Evolutionary conservation across 805 yeast genomes (phyloP).

Genomic region (Sugiyamaella boreocaroliniensis): DNA sequence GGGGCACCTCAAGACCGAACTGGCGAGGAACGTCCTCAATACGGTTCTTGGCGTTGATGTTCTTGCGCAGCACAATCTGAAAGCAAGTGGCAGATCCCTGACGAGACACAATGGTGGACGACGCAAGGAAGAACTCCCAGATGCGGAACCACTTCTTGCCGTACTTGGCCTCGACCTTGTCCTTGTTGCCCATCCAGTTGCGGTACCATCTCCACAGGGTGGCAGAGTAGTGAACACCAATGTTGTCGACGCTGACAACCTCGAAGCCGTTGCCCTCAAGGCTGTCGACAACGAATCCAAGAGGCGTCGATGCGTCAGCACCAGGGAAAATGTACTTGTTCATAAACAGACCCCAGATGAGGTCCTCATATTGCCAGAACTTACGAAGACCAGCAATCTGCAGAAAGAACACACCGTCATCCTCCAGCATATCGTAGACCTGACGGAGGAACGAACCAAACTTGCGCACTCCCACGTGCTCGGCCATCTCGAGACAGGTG

Average conservation of each 20-base stretch:
- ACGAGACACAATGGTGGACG: conserved; percentile 77
- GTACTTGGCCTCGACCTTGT: conserved; percentile 66
- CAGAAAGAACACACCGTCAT: conserved; percentile 79
- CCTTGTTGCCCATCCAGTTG: conserved; percentile 84
- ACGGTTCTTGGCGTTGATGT: conserved; percentile 77
- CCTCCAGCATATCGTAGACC: conserved; percentile 81
- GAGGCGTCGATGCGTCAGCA: conserved; percentile 93
- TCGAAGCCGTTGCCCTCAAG: conserved; percentile 85
- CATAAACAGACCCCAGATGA: conserved; percentile 93
- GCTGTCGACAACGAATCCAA: conserved; percentile 69
- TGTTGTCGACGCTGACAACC: conserved; percentile 73
- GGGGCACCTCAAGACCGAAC: conserved; percentile 53
- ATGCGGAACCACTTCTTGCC: conserved; percentile 88
- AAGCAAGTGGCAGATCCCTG: conserved; percentile 91
- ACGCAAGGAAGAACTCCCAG: conserved; percentile 87
- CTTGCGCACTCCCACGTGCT: conserved; percentile 89
- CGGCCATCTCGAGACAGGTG: conserved; percentile 91
- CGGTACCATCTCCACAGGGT: conserved; percentile 93
- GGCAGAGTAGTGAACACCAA: conserved; percentile 88
- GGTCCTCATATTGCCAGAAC: conserved; percentile 90
- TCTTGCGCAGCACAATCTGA: conserved; percentile 87
- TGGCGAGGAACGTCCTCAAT: conserved; percentile 73
- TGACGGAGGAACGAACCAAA: conserved; percentile 69
- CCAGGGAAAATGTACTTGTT: conserved; percentile 96
- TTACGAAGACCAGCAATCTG: conserved; percentile 90